Conservation (phyloP, 2,329 filamentous ascomycete genomes). For the Beauveria australis region DNA sequence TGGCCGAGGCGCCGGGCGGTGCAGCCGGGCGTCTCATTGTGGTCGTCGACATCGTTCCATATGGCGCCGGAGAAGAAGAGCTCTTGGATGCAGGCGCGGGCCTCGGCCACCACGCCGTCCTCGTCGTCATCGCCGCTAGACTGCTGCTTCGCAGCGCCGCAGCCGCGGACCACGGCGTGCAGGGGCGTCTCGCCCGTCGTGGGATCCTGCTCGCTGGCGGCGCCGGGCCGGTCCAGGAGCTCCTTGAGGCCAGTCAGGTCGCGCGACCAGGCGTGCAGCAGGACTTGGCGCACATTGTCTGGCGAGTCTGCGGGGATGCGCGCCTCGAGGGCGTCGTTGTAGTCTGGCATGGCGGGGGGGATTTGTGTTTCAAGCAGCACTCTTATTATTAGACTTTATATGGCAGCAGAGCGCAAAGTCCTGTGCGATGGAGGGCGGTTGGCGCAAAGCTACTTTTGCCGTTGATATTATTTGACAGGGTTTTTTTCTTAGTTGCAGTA, state of each 20-base stretch:
- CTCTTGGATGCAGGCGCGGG: constrained; percentile 60
- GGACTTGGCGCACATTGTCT: constrained; percentile 39
- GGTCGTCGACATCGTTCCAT: constrained; percentile 89
- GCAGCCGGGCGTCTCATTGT: constrained; percentile 87
- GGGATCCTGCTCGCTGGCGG: constrained; percentile 71
- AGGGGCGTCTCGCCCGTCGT: constrained; percentile 81
- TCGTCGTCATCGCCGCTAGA: constrained; percentile 23
- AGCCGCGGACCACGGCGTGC: constrained; percentile 81
- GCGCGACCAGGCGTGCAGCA: constrained; percentile 48
- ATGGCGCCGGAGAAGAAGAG: constrained; percentile 84
- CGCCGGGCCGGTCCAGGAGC: constrained; percentile 55
- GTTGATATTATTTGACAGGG: not conserved
- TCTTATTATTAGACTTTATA: not conserved
- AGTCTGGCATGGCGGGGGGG: constrained; percentile 19
- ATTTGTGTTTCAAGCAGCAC: not conserved
- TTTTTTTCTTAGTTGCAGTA: not conserved
- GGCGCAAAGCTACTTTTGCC: not conserved
- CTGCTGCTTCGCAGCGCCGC: constrained; percentile 30
- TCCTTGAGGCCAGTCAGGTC: constrained; percentile 59
- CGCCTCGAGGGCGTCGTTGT: constrained; percentile 42
- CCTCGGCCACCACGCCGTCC: constrained; percentile 45
- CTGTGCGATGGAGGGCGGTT: not conserved
- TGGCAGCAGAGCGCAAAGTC: not conserved
- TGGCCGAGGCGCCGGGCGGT: constrained; percentile 65
- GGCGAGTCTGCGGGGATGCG: constrained; percentile 48